Evolutionary conservation across 108 stramenopile species (phyloP).

Genomic region (Phaeodactylum tricornutum): DNA sequence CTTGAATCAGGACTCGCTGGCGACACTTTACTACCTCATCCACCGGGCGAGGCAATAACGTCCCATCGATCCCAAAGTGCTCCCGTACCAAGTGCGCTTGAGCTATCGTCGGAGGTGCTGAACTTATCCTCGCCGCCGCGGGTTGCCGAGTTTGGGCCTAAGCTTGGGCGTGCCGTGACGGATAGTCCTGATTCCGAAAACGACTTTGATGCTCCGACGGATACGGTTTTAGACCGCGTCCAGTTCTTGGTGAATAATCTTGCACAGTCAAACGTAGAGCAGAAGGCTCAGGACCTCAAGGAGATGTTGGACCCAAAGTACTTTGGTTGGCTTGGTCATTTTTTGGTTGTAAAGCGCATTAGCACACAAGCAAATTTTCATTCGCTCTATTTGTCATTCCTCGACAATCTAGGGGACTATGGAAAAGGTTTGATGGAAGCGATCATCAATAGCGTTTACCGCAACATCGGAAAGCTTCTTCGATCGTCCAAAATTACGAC

Average conservation of each 20-base stretch:
- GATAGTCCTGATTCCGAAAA: slow-evolving; percentile 35
- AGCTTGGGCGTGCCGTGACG: slow-evolving; percentile 75
- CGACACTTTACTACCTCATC: slow-evolving; percentile 6
- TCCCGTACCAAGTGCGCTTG: slow-evolving; percentile 4
- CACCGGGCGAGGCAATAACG: background rate
- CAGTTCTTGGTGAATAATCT: slow-evolving; percentile 98
- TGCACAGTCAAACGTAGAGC: slow-evolving; percentile 84
- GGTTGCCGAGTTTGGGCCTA: slow-evolving; percentile 75
- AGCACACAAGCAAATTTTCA: slow-evolving; percentile 98
- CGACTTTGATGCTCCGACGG: slow-evolving; percentile 78
- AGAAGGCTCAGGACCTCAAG: slow-evolving; percentile 83
- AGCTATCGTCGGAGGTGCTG: slow-evolving; percentile 6
- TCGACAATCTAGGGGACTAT: slow-evolving; percentile 90
- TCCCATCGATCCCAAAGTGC: slow-evolving; percentile 2
- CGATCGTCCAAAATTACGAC: slow-evolving; percentile 92
- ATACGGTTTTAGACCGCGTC: slow-evolving; percentile 81
- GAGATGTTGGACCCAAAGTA: slow-evolving; percentile 77
- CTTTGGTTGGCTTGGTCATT: slow-evolving; percentile 96
- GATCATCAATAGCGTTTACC: slow-evolving; percentile 84
- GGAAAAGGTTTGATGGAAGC: slow-evolving; percentile 85
- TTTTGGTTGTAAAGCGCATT: slow-evolving; percentile 96
- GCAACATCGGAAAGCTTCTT: slow-evolving; percentile 88
- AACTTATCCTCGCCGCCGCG: too few species aligned
- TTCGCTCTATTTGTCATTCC: slow-evolving; percentile 82
- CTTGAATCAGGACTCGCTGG: background rate